These are phyloP conservation scores for Coemansia sp. DNA, from an alignment of 192 early-diverging fungal genomes.

Conservation along the genomic window DNA sequence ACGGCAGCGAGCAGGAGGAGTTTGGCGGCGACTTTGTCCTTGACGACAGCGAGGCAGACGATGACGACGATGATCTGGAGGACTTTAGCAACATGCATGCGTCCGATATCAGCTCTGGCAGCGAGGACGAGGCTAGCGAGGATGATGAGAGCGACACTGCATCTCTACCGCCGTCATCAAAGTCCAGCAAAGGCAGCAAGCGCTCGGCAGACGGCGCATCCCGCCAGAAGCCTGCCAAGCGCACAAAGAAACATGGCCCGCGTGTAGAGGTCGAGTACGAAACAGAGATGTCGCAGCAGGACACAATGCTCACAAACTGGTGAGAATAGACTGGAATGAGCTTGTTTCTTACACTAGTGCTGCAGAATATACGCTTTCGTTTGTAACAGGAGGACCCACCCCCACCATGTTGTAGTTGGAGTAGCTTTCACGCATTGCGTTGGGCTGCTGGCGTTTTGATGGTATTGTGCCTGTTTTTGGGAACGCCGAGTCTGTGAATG, in stretches of 20 bases:
- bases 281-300: slow-evolving; percentile 37
- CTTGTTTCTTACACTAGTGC: not conserved
- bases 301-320: slow-evolving; percentile 50
- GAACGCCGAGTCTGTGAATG: no score
- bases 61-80: slow-evolving; percentile 46
- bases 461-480: no score
- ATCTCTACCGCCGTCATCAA: slow-evolving; percentile 26
- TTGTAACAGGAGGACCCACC: no score
- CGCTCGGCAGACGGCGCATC: slow-evolving; percentile 30
- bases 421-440: no score
- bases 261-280: slow-evolving; percentile 66
- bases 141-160: slow-evolving; percentile 60
- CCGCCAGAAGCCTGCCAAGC: slow-evolving; percentile 42
- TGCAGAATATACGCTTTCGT: not conserved
- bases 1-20: slow-evolving; percentile 47
- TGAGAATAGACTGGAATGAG: slow-evolving; percentile 4
- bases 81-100: slow-evolving; percentile 38
- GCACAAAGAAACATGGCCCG: slow-evolving; percentile 50
- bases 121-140: slow-evolving; percentile 61
- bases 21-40: slow-evolving; percentile 59
- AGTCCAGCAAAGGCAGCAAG: slow-evolving; percentile 30
- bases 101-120: slow-evolving; percentile 63
- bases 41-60: slow-evolving; percentile 43
- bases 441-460: no score
- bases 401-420: no score